These are phyloP conservation scores for Isochrysis galbana DNA, from an alignment of 78 protist species.

Conservation along the genomic window DNA sequence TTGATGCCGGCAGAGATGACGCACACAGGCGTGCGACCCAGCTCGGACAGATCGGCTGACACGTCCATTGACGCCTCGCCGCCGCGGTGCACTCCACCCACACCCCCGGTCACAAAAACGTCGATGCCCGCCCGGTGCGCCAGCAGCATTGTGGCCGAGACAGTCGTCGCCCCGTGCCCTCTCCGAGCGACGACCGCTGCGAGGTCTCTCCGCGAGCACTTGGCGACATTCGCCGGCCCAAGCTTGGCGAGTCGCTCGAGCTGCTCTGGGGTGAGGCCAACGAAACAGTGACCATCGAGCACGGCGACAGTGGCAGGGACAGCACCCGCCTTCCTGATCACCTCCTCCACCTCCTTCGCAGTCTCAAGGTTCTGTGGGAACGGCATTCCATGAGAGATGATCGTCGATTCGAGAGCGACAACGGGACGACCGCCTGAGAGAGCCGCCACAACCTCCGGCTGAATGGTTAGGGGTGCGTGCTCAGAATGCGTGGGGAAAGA, in stretches of 20 bases:
- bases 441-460: slow-evolving; percentile 56
- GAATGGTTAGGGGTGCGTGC: background rate
- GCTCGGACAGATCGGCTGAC: slow-evolving; percentile 94
- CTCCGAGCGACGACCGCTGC: slow-evolving; percentile 61
- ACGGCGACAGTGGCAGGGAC: slow-evolving; percentile 95
- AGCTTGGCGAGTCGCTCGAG: background rate
- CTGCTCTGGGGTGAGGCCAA: slow-evolving; percentile 21
- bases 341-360: slow-evolving; percentile 68
- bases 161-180: slow-evolving; percentile 94
- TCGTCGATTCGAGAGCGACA: slow-evolving; percentile 95
- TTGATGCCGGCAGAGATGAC: slow-evolving; percentile 97
- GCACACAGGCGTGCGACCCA: slow-evolving; percentile 84
- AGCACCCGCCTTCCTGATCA: slow-evolving; percentile 84
- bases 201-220: slow-evolving; percentile 88
- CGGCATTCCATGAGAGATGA: slow-evolving; percentile 95
- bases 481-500: background rate
- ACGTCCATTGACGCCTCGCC: slow-evolving; percentile 79
- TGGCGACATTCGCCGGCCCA: slow-evolving; percentile 41
- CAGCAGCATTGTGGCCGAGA: slow-evolving; percentile 86
- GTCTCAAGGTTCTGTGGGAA: slow-evolving; percentile 79
- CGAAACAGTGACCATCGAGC: slow-evolving; percentile 64
- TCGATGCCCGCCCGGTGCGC: slow-evolving; percentile 61
- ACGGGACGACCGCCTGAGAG: slow-evolving; percentile 66
- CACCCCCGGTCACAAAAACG: slow-evolving; percentile 96
- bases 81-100: slow-evolving; percentile 93